Percentiles rank a stretch among this genome's conserved stretches.
These are phyloP conservation scores for Cryptococcus hybrid DNA, from an alignment of 1,284 basidiomycete species.

Conservation along the genomic window DNA sequence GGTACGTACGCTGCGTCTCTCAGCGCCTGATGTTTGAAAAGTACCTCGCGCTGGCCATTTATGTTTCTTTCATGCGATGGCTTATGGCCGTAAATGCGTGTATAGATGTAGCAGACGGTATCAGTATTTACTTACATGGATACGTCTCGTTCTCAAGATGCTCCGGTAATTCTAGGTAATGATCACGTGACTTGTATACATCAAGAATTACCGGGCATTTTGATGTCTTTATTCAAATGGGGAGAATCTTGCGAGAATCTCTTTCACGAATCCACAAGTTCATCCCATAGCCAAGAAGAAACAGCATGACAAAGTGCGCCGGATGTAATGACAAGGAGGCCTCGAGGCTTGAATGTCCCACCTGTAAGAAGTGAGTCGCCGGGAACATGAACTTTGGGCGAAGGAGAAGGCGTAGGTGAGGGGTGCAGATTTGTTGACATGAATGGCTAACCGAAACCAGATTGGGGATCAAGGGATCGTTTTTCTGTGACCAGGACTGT, in stretches of 20 bases:
- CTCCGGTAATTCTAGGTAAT: no score
- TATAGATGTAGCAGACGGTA: no score
- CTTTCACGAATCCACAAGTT: no score
- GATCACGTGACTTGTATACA: no score
- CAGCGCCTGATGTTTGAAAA: constrained; percentile 13
- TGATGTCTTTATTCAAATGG: no score
- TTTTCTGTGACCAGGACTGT: constrained; percentile 53
- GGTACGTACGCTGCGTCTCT: constrained; percentile 12
- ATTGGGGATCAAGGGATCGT: constrained; percentile 47
- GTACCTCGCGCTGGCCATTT: constrained; percentile 11
- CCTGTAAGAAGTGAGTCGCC: constrained; percentile 48
- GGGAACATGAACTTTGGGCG: neutral
- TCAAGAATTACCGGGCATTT: no score
- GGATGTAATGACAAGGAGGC: constrained; percentile 48
- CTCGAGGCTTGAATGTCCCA: constrained; percentile 48
- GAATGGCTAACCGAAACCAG: constrained; percentile 17
- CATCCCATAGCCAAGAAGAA: neutral
- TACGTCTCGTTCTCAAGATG: no score
- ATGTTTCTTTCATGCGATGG: neutral
- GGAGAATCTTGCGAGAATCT: no score
- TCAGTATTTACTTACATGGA: no score
- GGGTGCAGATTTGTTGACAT: neutral
- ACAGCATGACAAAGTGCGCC: constrained; percentile 32
- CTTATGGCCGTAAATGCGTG: no score
- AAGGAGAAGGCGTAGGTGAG: neutral